Percentiles rank a stretch among this genome's conserved stretches.
These are phyloP conservation scores for Aurifilum marmelostoma DNA, from an alignment of 2,329 filamentous ascomycete genomes.

Conservation along the genomic window DNA sequence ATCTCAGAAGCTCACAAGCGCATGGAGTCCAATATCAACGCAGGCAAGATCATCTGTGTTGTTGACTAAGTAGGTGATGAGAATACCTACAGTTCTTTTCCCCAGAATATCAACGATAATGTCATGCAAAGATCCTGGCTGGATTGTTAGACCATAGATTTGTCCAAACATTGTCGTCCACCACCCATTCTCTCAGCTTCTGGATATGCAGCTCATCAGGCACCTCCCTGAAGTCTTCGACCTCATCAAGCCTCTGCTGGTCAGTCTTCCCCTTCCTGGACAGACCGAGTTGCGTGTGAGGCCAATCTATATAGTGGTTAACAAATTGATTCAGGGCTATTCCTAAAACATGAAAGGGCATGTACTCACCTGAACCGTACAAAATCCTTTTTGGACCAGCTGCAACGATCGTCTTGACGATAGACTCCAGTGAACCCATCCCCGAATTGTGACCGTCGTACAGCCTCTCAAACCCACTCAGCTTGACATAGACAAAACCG, in stretches of 20 bases:
- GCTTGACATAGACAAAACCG: slow-evolving; percentile 32
- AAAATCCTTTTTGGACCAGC: slow-evolving; percentile 32
- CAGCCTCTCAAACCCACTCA: slow-evolving; percentile 34
- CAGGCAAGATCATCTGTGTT: slow-evolving; percentile 3
- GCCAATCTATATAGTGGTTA: slow-evolving; percentile 29
- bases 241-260: slow-evolving; percentile 31
- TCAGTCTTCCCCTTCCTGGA: slow-evolving; percentile 31
- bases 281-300: slow-evolving; percentile 32
- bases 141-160: slow-evolving; percentile 33
- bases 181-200: slow-evolving; percentile 32
- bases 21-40: slow-evolving; percentile 2
- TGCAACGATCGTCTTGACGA: slow-evolving; percentile 30
- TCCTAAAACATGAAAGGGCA: background rate
- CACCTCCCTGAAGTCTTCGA: slow-evolving; percentile 32
- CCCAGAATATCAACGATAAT: too few relatives aligned
- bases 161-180: slow-evolving; percentile 32
- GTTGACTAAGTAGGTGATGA: background rate
- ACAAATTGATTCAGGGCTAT: background rate
- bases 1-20: background rate
- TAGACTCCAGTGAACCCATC: slow-evolving; percentile 30
- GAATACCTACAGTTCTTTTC: too few relatives aligned
- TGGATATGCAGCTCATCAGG: slow-evolving; percentile 30
- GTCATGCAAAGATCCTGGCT: slow-evolving; percentile 28
- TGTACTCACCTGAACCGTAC: slow-evolving; percentile 28
- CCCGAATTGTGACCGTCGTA: slow-evolving; percentile 31